These are phyloP conservation scores for Draba incana DNA, from an alignment of 345 rosid genomes.

Conservation along the genomic window DNA sequence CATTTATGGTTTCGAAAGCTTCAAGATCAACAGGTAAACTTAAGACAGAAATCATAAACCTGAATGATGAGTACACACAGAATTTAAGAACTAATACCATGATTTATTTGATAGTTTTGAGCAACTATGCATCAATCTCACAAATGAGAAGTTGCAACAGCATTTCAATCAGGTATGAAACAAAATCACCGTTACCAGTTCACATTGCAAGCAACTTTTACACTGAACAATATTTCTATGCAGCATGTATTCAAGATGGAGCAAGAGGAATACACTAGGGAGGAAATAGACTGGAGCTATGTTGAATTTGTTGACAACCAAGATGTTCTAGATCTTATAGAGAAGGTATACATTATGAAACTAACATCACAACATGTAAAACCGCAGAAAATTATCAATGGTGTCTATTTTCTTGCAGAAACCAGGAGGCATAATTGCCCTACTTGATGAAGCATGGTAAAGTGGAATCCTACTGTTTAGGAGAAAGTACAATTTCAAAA, in stretches of 20 bases:
- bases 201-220: constrained; percentile 23
- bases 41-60: constrained; percentile 6
- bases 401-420: constrained; percentile 53
- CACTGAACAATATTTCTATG: constrained; percentile 27
- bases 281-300: constrained; percentile 80
- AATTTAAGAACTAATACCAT: constrained; percentile 20
- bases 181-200: constrained; percentile 9
- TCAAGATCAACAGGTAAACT: constrained; percentile 65
- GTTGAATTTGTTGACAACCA: constrained; percentile 80
- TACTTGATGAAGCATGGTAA: constrained; percentile 84
- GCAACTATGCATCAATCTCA: constrained; percentile 78
- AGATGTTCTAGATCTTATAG: constrained; percentile 75
- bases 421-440: constrained; percentile 80
- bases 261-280: constrained; percentile 71
- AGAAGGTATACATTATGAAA: constrained; percentile 51
- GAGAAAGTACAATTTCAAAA: constrained; percentile 1
- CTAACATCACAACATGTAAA: not conserved
- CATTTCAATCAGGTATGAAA: constrained; percentile 73
- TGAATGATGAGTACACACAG: constrained; percentile 9
- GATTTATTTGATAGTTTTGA: constrained; percentile 55
- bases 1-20: constrained; percentile 83
- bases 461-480: constrained; percentile 17
- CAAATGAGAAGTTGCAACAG: constrained; percentile 81
- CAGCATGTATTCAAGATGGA: constrained; percentile 89
- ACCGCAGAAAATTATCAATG: constrained; percentile 8